These are phyloP conservation scores for Phytophthora cactorum DNA, from an alignment of 352 stramenopile genomes.

Conservation along the genomic window DNA sequence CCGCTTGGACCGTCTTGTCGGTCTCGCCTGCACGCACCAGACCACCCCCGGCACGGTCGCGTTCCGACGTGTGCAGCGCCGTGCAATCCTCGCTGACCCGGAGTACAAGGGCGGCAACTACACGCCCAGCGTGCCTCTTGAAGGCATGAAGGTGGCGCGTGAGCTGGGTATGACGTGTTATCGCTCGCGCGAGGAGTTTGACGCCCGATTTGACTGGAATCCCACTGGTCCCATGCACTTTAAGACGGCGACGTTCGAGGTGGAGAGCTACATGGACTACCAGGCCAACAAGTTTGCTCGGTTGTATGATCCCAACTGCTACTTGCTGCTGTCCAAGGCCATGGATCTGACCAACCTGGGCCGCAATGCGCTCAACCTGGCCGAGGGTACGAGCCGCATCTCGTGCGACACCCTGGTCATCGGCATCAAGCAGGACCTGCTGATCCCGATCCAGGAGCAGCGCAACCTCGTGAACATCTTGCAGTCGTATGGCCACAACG, in stretches of 20 bases:
- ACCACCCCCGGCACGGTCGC: slow-evolving; percentile 88
- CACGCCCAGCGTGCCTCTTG: slow-evolving; percentile 48
- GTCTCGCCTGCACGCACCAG: slow-evolving; percentile 86
- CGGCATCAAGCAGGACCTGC: slow-evolving; percentile 83
- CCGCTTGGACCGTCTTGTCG: slow-evolving; percentile 71
- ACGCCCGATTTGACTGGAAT: slow-evolving; percentile 88
- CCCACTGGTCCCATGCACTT: slow-evolving; percentile 74
- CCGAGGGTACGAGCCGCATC: slow-evolving; percentile 78
- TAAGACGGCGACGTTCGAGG: slow-evolving; percentile 83
- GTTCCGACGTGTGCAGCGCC: slow-evolving; percentile 83
- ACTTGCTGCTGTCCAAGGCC: slow-evolving; percentile 87
- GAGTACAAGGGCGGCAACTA: slow-evolving; percentile 86
- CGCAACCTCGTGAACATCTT: slow-evolving; percentile 82
- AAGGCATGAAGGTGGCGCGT: slow-evolving; percentile 87
- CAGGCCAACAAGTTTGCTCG: slow-evolving; percentile 88
- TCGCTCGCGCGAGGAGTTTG: slow-evolving; percentile 89
- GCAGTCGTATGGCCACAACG: slow-evolving; percentile 74
- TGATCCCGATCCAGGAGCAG: slow-evolving; percentile 88
- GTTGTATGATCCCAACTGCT: slow-evolving; percentile 89
- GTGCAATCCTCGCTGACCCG: slow-evolving; percentile 81
- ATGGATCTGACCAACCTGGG: slow-evolving; percentile 89
- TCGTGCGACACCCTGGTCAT: slow-evolving; percentile 70
- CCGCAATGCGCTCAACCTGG: slow-evolving; percentile 69
- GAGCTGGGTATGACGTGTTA: slow-evolving; percentile 91
- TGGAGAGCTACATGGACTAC: slow-evolving; percentile 92